Conservation (phyloP, 371 early-diverging fungal species). For the Haplosporangium sp. region DNA sequence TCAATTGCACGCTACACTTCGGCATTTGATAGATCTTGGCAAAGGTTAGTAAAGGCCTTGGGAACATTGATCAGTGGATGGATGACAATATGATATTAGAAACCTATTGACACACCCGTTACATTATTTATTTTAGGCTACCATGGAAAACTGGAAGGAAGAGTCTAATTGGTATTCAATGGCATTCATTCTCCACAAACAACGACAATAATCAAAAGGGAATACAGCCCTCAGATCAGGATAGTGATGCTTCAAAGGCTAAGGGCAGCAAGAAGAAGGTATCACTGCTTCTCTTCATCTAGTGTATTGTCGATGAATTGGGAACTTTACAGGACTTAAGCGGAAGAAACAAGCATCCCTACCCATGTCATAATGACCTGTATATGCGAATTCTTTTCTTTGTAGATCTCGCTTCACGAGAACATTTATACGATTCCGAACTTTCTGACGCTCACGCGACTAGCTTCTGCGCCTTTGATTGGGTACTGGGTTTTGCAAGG, state of each 20-base stretch:
- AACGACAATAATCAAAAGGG: slow-evolving; percentile 3
- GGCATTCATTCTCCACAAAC: slow-evolving; percentile 29
- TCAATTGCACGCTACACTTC: slow-evolving; percentile 19
- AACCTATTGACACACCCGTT: background rate
- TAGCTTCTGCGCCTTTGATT: slow-evolving; percentile 84
- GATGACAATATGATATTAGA: background rate
- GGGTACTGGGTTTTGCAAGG: slow-evolving; percentile 88
- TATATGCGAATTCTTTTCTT: background rate
- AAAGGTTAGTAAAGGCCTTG: slow-evolving; percentile 14
- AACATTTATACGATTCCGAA: slow-evolving; percentile 94
- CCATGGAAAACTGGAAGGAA: slow-evolving; percentile 12
- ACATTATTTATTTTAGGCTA: slow-evolving; percentile 16
- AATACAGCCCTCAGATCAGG: slow-evolving; percentile 8
- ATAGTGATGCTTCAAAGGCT: slow-evolving; percentile 12
- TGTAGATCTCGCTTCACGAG: slow-evolving; percentile 62
- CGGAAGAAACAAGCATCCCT: background rate
- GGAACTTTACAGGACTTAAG: background rate
- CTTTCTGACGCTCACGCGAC: slow-evolving; percentile 81
- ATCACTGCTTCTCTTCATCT: background rate
- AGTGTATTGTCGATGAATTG: background rate
- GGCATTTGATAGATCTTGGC: slow-evolving; percentile 15
- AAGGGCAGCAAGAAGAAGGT: slow-evolving; percentile 45
- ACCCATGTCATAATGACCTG: background rate
- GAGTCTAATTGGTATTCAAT: slow-evolving; percentile 18
- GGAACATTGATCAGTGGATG: background rate